Evolutionary conservation across 2,329 filamentous ascomycete species (phyloP).

Genomic region (Aspergillus texensis): DNA sequence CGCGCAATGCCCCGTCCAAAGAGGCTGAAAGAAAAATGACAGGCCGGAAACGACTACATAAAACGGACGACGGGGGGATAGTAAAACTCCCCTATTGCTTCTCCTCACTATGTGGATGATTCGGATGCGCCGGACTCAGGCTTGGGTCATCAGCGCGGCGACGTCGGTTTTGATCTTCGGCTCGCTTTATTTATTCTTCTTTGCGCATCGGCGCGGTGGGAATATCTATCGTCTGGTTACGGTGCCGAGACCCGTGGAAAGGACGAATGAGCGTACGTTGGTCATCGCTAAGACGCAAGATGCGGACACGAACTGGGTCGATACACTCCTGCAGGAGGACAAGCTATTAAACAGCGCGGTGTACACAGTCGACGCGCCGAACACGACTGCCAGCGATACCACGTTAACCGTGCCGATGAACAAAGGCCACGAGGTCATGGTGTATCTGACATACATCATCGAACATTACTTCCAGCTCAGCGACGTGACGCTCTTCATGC

Average conservation of each 20-base stretch:
- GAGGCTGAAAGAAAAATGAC: neutral
- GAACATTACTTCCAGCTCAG: constrained; percentile 56
- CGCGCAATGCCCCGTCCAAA: neutral
- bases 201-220: constrained; percentile 4
- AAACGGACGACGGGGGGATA: neutral
- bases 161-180: neutral
- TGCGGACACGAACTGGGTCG: constrained; percentile 14
- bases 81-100: neutral
- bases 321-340: constrained; percentile 1
- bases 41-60: neutral
- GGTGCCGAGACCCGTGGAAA: neutral
- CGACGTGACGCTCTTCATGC: constrained; percentile 55
- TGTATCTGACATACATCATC: constrained; percentile 59
- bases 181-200: neutral
- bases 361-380: constrained; percentile 48
- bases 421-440: constrained; percentile 58
- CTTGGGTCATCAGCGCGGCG: neutral
- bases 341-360: constrained; percentile 25
- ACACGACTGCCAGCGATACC: constrained; percentile 36
- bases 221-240: constrained; percentile 3
- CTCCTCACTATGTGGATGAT: neutral
- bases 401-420: constrained; percentile 49
- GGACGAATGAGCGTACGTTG: neutral
- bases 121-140: neutral
- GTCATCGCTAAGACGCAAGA: constrained; percentile 10